Evolutionary conservation across 1,139 yeast species (phyloP).

Genomic region (Geotrichum fermentans): DNA sequence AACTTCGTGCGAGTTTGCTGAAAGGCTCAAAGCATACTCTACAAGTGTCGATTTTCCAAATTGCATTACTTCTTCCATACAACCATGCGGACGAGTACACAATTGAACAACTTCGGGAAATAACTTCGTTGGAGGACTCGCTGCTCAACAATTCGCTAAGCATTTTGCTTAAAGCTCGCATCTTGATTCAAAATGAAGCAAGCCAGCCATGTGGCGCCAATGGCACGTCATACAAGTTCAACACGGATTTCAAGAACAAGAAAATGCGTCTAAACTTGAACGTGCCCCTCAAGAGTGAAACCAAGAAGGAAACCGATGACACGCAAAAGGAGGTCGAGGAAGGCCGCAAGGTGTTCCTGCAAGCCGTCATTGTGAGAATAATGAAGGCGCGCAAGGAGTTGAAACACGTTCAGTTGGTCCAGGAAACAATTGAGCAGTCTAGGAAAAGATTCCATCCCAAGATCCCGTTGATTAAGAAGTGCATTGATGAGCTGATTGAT

Average conservation of each 20-base stretch:
- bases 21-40: conserved; percentile 73
- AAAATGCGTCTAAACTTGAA: conserved; percentile 82
- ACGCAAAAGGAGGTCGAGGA: conserved; percentile 82
- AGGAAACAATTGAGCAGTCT: conserved; percentile 85
- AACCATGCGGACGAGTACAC: conserved; percentile 61
- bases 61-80: conserved; percentile 76
- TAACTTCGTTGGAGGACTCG: conserved; percentile 63
- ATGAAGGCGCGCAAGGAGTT: conserved; percentile 89
- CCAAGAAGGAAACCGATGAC: conserved; percentile 72
- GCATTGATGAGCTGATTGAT: conserved; percentile 80
- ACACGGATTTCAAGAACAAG: conserved; percentile 78
- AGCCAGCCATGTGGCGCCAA: conserved; percentile 32
- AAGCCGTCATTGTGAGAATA: conserved; percentile 91
- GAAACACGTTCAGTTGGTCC: conserved; percentile 74
- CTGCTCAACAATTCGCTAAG: conserved; percentile 68
- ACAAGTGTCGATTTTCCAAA: conserved; percentile 79
- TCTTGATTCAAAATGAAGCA: conserved; percentile 55
- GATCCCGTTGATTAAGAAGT: conserved; percentile 78
- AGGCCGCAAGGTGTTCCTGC: conserved; percentile 77
- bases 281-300: conserved; percentile 73
- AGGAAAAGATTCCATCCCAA: conserved; percentile 80
- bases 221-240: conserved; percentile 64
- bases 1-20: conserved; percentile 80
- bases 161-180: conserved; percentile 74
- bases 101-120: conserved; percentile 55